Evolutionary conservation across 2,329 filamentous ascomycete species (phyloP).

Genomic region (Orbilia blumenaviensis): DNA sequence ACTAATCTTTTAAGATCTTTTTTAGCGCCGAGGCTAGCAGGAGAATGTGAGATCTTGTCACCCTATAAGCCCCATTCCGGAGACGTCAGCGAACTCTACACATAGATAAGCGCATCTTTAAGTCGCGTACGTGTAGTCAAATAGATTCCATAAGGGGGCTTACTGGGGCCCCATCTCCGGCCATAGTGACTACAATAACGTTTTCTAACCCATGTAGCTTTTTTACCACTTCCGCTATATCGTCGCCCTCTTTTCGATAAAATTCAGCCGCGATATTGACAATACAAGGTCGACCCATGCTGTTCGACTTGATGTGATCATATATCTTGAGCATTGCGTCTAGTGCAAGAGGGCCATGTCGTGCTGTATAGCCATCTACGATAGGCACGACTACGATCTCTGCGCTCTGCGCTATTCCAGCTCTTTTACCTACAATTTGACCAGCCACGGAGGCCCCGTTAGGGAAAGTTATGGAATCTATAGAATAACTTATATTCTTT

Average conservation of each 20-base stretch:
- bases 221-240: too few relatives aligned
- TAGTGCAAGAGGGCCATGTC: too few relatives aligned
- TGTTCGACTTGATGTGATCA: conserved; percentile 4
- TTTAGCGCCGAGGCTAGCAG: not conserved
- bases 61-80: too few relatives aligned
- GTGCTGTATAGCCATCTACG: too few relatives aligned
- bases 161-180: too few relatives aligned
- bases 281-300: conserved; percentile 2
- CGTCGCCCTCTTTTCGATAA: not conserved
- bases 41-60: too few relatives aligned
- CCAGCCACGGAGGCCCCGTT: conserved; percentile 12
- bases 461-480: not conserved
- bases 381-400: not conserved
- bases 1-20: not conserved
- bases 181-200: too few relatives aligned
- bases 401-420: not conserved
- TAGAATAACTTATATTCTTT: not conserved
- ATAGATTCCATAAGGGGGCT: too few relatives aligned
- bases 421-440: not conserved
- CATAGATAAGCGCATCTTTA: too few relatives aligned
- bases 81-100: too few relatives aligned
- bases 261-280: not conserved
- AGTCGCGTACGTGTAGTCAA: too few relatives aligned
- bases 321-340: not conserved
- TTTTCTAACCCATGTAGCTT: not conserved